phyloP scores from a whole-genome alignment of 2,329 filamentous ascomycete genomes.

The Davidsoniella australis region DNA sequence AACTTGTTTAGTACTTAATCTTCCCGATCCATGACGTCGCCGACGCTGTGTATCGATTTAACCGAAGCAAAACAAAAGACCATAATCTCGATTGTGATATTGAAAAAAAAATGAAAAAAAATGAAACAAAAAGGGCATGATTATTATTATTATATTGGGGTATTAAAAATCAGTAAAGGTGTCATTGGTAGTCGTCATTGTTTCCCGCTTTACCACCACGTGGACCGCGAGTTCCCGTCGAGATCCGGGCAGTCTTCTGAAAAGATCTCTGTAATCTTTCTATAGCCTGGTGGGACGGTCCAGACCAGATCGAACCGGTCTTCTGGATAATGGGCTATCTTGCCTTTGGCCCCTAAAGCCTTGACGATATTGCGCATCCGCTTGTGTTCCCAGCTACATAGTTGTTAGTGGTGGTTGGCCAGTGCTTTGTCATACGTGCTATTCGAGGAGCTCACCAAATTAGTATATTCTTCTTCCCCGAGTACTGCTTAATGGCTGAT shows the following conservation, averaged over 20 bases:
- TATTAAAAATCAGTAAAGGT: background rate
- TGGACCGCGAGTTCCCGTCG: background rate
- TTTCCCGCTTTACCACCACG: background rate
- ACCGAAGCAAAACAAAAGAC: too few relatives aligned
- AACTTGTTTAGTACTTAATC: too few relatives aligned
- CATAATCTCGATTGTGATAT: too few relatives aligned
- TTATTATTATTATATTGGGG: background rate
- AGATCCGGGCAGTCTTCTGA: constrained; percentile 9
- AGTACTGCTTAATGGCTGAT: constrained; percentile 29
- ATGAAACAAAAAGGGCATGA: background rate
- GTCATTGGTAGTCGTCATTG: background rate
- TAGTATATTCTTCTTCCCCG: constrained; percentile 36
- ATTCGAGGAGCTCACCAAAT: constrained; percentile 26
- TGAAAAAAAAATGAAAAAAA: background rate
- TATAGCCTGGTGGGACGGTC: constrained; percentile 35
- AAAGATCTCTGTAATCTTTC: constrained; percentile 24
- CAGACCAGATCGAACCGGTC: constrained; percentile 38
- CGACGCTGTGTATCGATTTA: too few relatives aligned
- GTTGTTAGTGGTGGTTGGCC: constrained; percentile 1
- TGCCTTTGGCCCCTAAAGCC: constrained; percentile 30
- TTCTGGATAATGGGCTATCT: constrained; percentile 31
- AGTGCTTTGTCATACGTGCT: background rate
- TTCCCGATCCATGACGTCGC: too few relatives aligned
- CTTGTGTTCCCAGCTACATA: constrained; percentile 38
- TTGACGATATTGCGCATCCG: constrained; percentile 33